Evolutionary conservation across 108 stramenopile genomes (phyloP).

Genomic region (Mayamaea pseudoterrestris): DNA sequence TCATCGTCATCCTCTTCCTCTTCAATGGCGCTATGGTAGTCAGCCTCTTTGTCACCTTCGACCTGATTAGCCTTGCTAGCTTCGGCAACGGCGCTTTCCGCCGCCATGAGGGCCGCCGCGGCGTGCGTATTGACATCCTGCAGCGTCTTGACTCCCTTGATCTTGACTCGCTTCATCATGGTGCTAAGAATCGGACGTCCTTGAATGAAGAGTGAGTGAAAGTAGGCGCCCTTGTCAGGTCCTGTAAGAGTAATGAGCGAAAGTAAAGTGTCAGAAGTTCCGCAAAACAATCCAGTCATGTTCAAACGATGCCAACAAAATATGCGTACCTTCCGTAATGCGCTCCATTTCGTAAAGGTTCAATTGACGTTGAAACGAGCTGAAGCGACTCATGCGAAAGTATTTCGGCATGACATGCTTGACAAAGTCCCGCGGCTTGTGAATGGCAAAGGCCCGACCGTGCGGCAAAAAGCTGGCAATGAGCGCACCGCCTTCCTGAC

Average conservation of each 20-base stretch:
- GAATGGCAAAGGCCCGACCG: slow-evolving; percentile 53
- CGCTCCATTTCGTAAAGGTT: slow-evolving; percentile 71
- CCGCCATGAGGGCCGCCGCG: too few species aligned
- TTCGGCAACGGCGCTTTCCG: too few species aligned
- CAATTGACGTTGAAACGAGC: slow-evolving; percentile 80
- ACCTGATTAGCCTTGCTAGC: too few species aligned
- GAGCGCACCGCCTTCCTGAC: slow-evolving; percentile 17
- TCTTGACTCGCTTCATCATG: slow-evolving; percentile 56
- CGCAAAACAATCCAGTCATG: too few species aligned
- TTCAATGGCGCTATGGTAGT: too few species aligned
- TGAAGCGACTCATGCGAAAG: slow-evolving; percentile 63
- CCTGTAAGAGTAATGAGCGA: too few species aligned
- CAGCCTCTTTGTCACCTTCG: too few species aligned
- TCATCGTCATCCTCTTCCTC: slow-evolving; percentile 4
- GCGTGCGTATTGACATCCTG: background rate
- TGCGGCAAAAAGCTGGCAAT: slow-evolving; percentile 43
- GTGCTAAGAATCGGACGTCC: slow-evolving; percentile 33
- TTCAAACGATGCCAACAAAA: too few species aligned
- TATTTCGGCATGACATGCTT: slow-evolving; percentile 58
- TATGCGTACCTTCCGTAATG: slow-evolving; percentile 51
- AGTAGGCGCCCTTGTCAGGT: slow-evolving; percentile 49
- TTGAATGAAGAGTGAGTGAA: slow-evolving; percentile 44
- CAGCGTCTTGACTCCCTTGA: slow-evolving; percentile 16
- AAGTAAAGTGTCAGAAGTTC: too few species aligned
- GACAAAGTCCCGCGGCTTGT: slow-evolving; percentile 40